Base-by-base conservation (phyloP, 2,329 filamentous ascomycete genomes). In the Akanthomyces muscarius region DNA sequence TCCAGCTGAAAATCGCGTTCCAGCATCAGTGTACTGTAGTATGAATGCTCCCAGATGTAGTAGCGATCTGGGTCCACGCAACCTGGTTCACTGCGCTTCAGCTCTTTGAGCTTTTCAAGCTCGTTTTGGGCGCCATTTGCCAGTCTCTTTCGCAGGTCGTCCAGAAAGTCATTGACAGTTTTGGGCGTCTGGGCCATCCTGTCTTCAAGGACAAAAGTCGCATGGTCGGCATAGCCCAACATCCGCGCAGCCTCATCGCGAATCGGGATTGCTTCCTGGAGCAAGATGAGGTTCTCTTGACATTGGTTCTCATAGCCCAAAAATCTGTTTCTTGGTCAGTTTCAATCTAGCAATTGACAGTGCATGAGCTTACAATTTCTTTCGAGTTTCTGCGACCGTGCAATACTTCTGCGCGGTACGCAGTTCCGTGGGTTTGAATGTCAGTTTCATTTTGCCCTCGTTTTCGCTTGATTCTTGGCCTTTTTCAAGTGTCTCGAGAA, bases 381-480 rank as follows among this genome's bases (percentile, higher is more conserved):
- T 57, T 47, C 54, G 38, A 16, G 54, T 57, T 23, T 57, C 54
- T 30, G 54, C 41, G 33, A 57, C 33, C n/a, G 33, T 45, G 25
- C 54, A 57, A 23, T 57, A 91, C 77, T 90, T 91, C 68, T 90
- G 78, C 0, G 86, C 83, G 0, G 89, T 89, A 76, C 90, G 88
- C 16, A 91, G 78, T 71, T 91, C 88, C 0, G 89, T 87, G 72
- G 91, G 91, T 76, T 91, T 91, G 81, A 91, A 91, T 18, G 83
- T 86, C 52, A 91, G 77, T 73, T 82, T 86, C 69, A 89, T 76
- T 72, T 89, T 87, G 64, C 87, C 85, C 70, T 88, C 86, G 65
- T 87, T 86, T 56, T 84, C 84, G 18, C 78, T 80, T 18, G 38
- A 41, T n/a, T 13, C 23, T 16, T 83, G 83, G 44, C 89, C 89